Evolutionary conservation across 345 rosid genomes (phyloP), one percentile per base, ranked within the genome.

Genomic region (Pugionium cornutum): DNA sequence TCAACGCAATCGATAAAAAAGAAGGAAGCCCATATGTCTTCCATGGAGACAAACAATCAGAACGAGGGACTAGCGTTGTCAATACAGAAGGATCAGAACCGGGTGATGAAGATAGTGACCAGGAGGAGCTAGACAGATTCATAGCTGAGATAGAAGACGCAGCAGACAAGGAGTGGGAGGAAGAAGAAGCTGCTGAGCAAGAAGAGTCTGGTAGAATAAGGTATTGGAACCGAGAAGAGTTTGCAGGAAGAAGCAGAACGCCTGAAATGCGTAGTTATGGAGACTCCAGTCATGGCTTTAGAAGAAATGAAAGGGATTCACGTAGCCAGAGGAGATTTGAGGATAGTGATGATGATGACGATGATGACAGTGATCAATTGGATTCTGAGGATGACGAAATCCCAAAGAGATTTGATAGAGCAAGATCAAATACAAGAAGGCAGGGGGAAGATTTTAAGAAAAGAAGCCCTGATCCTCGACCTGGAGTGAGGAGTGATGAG

Each of bases 141-240:
- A 92, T 92, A 50, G 82, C 95, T 52, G 96, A 89, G 76, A 92
- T 92, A 68, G 98, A 92, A 80, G 89, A 88, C 66, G 97, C 98
- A 52, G 98, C 98, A 58, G 98, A 89, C 76, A 73, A 75, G 72
- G 98, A 92, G 60, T 92, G 94, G 96, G 95, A 85, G 66, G 96
- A 74, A 74, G 98, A 91, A 76, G 98, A 89, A 82, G 97, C 83
- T 7, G 90, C 89, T 1, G 98, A 92, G 79, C 73, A 83, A 68
- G 91, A 86, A 76, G 98, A 89, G 69, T 48, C 74, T 9, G 85
- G 87, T 30, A 83, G 67, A 76, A 76, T 89, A 41, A 83, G 95
- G 81, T 89, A 92, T 73, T 78, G 89, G 94, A 88, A 88, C 76
- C 83, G 78, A 66, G 96, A 84, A 56, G 87, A 84, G 45, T 79